Base-by-base conservation (phyloP, 2,329 filamentous ascomycete species). In the Exophiala lecanii-corni region DNA sequence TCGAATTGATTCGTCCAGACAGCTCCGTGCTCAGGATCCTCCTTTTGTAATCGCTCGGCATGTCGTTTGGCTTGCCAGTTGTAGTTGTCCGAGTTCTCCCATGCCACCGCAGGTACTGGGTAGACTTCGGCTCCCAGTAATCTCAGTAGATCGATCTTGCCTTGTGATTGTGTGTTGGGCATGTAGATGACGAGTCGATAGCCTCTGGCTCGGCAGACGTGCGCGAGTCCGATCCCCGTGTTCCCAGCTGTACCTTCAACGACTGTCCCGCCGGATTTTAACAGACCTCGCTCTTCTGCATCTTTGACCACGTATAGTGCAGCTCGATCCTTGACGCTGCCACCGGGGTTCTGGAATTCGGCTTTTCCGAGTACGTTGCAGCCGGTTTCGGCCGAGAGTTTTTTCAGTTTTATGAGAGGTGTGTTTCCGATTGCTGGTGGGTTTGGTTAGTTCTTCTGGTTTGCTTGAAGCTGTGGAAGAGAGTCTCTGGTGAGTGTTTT, bases 1-100 rank as follows among this genome's bases (percentile, higher is more conserved):
- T 98, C 92, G 69, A 98, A 98, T 70, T 98, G 92, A 68, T 98
- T 94, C 33, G 92, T 98, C 92, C 92, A 98, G 10, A 97, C 89
- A 6, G 91, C 89, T 58, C 92, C 92, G 12, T 87, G 82, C 21
- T 55, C 54, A 5, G 54, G 54, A 41, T 56, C 54, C 31, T 56
- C 54, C 28, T 51, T 49, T 15, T 19, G 37, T 36, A 94, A 69
- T 13, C 55, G 42, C 63, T 92, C 89, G n/a, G 92, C 92, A 67
- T 97, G 91, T 31, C 91, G 74, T 47, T 77, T 78, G 3, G 92
- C 92, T 72, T 95, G 91, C 69, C 97, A 91, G 70, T 98, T 98
- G 75, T 97, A 98, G 70, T 98, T 98, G 33, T 89, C 74, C 12
- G 89, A 87, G 71, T 97, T 87, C 51, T 97, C 89, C 60, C 94